Percentiles rank a stretch among this genome's conserved stretches.
These are phyloP conservation scores for Linnemannia elongata DNA, from an alignment of 192 early-diverging fungal species.

Conservation along the genomic window DNA sequence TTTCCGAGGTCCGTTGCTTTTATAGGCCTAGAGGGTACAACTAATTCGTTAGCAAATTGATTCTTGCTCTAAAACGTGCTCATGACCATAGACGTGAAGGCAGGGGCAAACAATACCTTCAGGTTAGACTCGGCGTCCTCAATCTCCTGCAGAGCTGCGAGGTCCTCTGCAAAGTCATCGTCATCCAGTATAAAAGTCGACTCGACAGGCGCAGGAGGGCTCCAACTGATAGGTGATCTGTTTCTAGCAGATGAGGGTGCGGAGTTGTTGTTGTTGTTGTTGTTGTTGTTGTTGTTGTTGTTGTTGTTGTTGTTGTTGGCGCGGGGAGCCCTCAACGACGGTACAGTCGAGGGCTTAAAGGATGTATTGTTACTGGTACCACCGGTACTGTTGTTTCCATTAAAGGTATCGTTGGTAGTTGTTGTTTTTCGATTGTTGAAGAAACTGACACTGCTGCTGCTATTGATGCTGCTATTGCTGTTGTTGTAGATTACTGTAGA, in stretches of 20 bases:
- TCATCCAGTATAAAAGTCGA: conserved; percentile 8
- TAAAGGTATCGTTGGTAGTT: background rate
- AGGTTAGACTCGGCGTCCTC: conserved; percentile 17
- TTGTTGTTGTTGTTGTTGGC: background rate
- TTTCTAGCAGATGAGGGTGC: background rate
- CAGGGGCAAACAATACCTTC: background rate
- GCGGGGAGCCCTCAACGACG: background rate
- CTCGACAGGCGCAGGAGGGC: background rate
- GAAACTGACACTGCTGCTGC: background rate
- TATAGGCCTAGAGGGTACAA: background rate
- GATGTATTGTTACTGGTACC: background rate
- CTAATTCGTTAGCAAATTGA: background rate
- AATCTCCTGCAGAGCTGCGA: conserved; percentile 8
- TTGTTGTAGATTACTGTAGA: background rate
- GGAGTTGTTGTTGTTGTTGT: background rate
- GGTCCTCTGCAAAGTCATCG: conserved; percentile 30
- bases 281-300: background rate
- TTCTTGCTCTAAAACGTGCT: too few relatives aligned
- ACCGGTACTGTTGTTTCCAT: background rate
- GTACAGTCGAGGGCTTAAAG: background rate
- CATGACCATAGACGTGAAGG: background rate
- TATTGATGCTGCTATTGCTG: background rate
- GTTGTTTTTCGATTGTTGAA: background rate
- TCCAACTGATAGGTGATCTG: background rate
- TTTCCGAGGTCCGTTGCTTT: background rate